These are phyloP conservation scores for Vanderwaltozyma yarrowii DNA, from an alignment of 805 yeast genomes.

Conservation along the genomic window DNA sequence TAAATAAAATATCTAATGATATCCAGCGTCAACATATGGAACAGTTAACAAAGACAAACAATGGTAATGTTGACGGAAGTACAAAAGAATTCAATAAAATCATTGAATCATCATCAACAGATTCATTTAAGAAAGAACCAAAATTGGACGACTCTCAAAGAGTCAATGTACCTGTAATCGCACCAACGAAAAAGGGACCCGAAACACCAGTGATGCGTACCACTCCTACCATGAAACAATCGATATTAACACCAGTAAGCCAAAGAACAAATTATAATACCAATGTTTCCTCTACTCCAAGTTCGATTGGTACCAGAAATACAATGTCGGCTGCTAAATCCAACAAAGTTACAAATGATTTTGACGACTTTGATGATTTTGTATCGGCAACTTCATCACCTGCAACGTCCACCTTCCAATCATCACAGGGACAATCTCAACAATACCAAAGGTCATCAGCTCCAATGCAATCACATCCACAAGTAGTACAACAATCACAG, in stretches of 20 bases:
- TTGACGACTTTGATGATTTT: slow-evolving; percentile 27
- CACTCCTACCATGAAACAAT: no score
- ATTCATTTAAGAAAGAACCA: slow-evolving; percentile 10
- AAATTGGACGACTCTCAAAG: slow-evolving; percentile 19
- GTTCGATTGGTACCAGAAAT: slow-evolving; percentile 1
- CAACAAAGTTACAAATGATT: slow-evolving; percentile 2
- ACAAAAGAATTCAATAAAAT: slow-evolving; percentile 20
- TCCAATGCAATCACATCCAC: not conserved
- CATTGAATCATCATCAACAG: slow-evolving; percentile 13
- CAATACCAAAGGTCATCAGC: not conserved
- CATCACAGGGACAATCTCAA: not conserved
- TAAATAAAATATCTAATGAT: slow-evolving; percentile 33
- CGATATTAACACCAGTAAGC: not conserved
- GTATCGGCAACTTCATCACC: slow-evolving; percentile 19
- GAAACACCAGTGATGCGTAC: no score
- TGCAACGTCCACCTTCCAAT: slow-evolving; percentile 1
- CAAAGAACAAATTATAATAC: not conserved
- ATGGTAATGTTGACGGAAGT: slow-evolving; percentile 10
- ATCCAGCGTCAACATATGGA: slow-evolving; percentile 37
- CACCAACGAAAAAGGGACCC: slow-evolving; percentile 13
- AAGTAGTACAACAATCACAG: not conserved
- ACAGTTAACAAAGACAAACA: slow-evolving; percentile 22
- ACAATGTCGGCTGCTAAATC: no score
- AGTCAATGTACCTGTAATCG: slow-evolving; percentile 17
- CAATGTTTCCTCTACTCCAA: not conserved